phyloP scores from a whole-genome alignment of 306 rosid genomes.

The Quercus parvula region DNA sequence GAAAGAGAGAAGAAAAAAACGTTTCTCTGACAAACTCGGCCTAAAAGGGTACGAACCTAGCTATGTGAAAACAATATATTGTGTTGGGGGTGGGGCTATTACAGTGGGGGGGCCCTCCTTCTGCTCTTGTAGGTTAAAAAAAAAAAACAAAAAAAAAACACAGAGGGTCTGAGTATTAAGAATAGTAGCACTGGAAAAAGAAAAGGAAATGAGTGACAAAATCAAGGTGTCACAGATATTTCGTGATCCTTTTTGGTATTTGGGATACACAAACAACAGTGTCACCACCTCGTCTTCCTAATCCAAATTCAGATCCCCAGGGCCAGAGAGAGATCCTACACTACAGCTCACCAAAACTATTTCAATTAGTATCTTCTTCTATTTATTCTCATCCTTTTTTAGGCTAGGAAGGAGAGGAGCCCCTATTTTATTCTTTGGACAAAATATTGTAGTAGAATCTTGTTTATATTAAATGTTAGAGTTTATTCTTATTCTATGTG shows the following conservation, averaged over 20 bases:
- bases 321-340: background rate
- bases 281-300: background rate
- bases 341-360: background rate
- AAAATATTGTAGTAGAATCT: background rate
- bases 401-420: background rate
- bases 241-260: constrained; percentile 4
- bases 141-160: too few species aligned
- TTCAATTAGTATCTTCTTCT: background rate
- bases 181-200: background rate
- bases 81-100: background rate
- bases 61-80: background rate
- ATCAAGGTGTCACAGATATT: constrained; percentile 6
- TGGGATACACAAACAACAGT: background rate
- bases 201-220: background rate
- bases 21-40: background rate
- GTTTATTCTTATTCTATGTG: background rate
- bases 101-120: background rate
- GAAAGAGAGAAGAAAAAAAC: background rate
- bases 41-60: background rate
- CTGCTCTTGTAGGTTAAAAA: background rate
- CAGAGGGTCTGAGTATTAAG: background rate
- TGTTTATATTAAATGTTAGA: background rate
- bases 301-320: background rate
- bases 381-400: background rate
- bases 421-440: background rate